Evolutionary conservation across 352 stramenopile species (phyloP), one percentile per base, ranked within the genome.

Genomic region (Pythium rhizo-oryzae): DNA sequence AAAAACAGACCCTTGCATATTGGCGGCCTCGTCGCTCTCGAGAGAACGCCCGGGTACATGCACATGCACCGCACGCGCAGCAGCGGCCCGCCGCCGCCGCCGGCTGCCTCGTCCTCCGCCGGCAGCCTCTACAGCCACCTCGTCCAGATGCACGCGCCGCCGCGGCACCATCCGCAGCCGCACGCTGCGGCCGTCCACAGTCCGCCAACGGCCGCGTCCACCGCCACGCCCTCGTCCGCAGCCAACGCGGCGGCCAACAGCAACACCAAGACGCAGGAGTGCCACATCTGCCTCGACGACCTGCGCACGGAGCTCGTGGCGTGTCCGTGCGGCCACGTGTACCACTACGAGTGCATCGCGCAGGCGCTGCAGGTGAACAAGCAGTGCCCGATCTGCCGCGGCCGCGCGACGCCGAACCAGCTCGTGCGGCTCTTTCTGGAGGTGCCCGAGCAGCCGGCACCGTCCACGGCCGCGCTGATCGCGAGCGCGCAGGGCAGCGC

Each of bases 281-380:
- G 86, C 72, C 86, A 93, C 62, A 94, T 94, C 62, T 94, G 86
- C 39, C 78, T 94, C 21, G 85, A 94, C 50, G 85, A 94, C 59
- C 71, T 94, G 39, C 84, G 80, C 5, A 64, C 72, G 6, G 78
- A 92, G 25, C 75, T 94, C 37, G 74, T 66, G 46, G 81, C 81
- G 43, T 81, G 74, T 35, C 83, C 80, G 9, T 94, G 86, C 51
- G 84, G 86, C 51, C 86, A 94, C 47, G 81, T 94, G 50, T 93
- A 81, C 68, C 86, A 94, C 63, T 69, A 87, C 33, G 49, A 67
- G 12, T 94, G 86, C 71, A 85, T 92, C 58, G 69, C 81, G n/a
- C 83, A 94, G 72, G 84, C 84, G 56, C 72, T 94, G 25, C 71
- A 92, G 25, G 77, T 91, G 46, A 90, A 89, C 49, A 44, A 72